Base-by-base conservation (phyloP, 1,139 yeast genomes). In the Kodamaea anthophila region DNA sequence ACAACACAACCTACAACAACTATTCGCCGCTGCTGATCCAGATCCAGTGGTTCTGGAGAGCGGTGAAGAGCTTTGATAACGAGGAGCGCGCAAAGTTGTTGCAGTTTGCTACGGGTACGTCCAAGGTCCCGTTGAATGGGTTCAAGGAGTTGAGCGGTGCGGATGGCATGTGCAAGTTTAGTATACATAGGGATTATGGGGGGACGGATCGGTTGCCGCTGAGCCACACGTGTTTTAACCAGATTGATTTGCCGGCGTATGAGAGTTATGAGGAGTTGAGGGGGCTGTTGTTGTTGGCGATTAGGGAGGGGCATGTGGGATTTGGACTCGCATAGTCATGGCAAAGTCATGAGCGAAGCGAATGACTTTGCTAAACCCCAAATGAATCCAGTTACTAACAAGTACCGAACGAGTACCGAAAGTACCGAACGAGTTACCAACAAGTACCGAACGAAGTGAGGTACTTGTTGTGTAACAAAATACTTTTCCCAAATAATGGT, bases 11-110 rank as follows among this genome's bases (percentile, higher is more conserved):
- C 2, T 91, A 93, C 56, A 81, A 74, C 36, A 91, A 88, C 51
- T 93, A 91, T 53, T 74, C 88, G 0, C 72, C 93, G 2, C 73
- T 86, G 2, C 84, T 95, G 3, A 77, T 84, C 23, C 97, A 88
- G 51, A 80, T 93, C 37, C 88, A 83, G 50, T 91, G 97, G 87
- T 93, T 91, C 60, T 93, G 99, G 99, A 70, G 97, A 51, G 96
- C 97, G 1, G 96, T 93, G 10, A 77, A 87, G 46, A 85, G 96
- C 1, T 91, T 91, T 58, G 96, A 87, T 49, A 76, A 76, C 24
- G 98, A 91, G 53, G 97, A 91, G 51, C 70, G 95, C 32, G 99
- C 98, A 12, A 87, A 88, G 49, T 60, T 93, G 40, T 62, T 93
- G 36, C 99, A 93, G 51, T 93, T 91, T 65, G 93, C 94, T 2